Conservation (phyloP, 164 flowering plant genomes). For the Stephania yunnanensis region DNA sequence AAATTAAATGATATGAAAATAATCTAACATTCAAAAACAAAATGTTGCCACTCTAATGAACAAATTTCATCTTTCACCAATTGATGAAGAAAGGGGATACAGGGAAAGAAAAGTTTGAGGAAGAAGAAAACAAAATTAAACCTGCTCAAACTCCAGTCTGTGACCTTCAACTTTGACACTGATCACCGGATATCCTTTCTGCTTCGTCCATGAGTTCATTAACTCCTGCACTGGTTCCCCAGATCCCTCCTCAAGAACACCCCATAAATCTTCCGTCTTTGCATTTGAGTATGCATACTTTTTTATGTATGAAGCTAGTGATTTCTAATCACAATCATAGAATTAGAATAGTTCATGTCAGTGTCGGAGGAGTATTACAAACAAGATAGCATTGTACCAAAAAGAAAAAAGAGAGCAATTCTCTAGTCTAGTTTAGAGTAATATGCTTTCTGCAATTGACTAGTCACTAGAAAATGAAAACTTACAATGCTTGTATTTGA, state of each 20-base stretch:
- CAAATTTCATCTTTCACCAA: too few relatives aligned
- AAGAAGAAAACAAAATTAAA: slow-evolving; percentile 15
- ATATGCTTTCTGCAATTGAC: neutral
- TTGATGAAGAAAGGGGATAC: neutral
- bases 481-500: neutral
- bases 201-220: slow-evolving; percentile 96
- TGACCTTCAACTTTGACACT: slow-evolving; percentile 54
- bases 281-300: slow-evolving; percentile 75
- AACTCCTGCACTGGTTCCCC: slow-evolving; percentile 81
- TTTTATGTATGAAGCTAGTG: slow-evolving; percentile 81
- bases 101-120: neutral
- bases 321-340: slow-evolving; percentile 39
- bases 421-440: neutral
- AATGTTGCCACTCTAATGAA: neutral
- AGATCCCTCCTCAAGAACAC: slow-evolving; percentile 80
- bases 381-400: neutral
- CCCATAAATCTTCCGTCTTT: slow-evolving; percentile 94
- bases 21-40: neutral
- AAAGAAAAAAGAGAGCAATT: neutral
- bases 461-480: neutral
- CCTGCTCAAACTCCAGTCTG: slow-evolving; percentile 88
- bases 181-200: slow-evolving; percentile 91
- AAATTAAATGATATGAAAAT: too few relatives aligned
- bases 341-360: slow-evolving; percentile 11
- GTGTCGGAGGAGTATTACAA: neutral